A percentile compares a stretch with the other conserved stretches of the same genome.
Evolutionary conservation across 2,329 filamentous ascomycete species (phyloP).

Genomic region (Clonostachys byssicola): DNA sequence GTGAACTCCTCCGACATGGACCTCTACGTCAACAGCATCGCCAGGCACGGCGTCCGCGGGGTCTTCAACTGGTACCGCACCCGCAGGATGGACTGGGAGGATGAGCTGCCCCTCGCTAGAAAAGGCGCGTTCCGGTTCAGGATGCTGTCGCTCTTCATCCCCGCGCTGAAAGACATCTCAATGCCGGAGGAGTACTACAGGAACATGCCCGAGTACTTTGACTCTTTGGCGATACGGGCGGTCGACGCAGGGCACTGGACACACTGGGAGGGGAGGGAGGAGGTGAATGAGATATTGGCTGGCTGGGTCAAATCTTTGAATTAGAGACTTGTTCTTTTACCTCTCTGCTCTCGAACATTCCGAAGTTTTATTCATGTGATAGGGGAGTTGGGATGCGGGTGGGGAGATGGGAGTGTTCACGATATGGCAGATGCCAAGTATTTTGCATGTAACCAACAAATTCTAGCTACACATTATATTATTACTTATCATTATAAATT

Average conservation of each 20-base stretch:
- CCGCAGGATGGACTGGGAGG: constrained; percentile 63
- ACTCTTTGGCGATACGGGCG: background rate
- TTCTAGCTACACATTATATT: no score
- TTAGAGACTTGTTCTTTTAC: background rate
- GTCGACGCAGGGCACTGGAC: background rate
- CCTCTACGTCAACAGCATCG: constrained; percentile 68
- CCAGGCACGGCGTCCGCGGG: constrained; percentile 65
- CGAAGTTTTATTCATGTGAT: no score
- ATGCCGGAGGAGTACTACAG: background rate
- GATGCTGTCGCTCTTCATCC: background rate
- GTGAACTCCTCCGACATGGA: constrained; percentile 64
- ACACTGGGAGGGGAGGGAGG: background rate
- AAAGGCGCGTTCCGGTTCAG: constrained; percentile 33
- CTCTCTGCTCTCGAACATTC: no score
- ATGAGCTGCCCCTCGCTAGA: constrained; percentile 60
- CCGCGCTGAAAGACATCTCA: background rate
- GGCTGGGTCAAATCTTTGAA: background rate
- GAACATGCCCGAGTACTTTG: background rate
- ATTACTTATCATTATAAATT: no score
- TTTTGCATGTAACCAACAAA: no score
- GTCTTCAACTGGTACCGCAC: constrained; percentile 81
- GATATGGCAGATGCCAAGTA: no score
- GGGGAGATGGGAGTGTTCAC: no score
- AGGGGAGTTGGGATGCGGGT: no score
- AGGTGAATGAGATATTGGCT: background rate